Conservation (phyloP, 163 green algal genomes). For the Coccomyxa subellipsoidea region DNA sequence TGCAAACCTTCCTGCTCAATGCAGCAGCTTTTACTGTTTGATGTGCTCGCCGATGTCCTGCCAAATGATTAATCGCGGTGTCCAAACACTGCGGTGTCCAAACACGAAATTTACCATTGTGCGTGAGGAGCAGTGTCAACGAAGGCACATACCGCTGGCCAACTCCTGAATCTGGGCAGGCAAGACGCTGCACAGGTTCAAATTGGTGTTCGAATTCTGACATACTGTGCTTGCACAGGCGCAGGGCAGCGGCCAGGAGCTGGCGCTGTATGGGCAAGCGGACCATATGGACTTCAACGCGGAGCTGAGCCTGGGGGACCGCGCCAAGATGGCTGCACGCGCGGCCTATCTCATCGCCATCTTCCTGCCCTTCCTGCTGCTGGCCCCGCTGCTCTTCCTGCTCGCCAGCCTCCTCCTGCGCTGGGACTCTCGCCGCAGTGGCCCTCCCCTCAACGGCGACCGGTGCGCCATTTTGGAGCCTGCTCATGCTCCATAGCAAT, state of each 20-base stretch:
- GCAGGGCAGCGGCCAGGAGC: not conserved
- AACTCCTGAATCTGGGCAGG: no score
- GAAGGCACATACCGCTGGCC: no score
- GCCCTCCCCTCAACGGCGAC: not conserved
- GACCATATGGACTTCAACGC: not conserved
- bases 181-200: no score
- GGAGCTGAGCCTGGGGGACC: not conserved
- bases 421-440: not conserved
- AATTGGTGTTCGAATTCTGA: not conserved
- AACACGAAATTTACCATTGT: no score
- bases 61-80: no score
- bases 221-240: not conserved
- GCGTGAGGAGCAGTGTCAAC: no score
- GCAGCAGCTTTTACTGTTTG: no score
- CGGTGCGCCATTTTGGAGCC: not conserved
- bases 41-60: no score
- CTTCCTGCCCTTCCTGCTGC: slow-evolving; percentile 55
- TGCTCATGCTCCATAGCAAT: not conserved
- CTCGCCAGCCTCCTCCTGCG: slow-evolving; percentile 22
- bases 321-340: slow-evolving; percentile 9
- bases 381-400: slow-evolving; percentile 45
- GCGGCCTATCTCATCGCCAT: slow-evolving; percentile 41
- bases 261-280: not conserved
- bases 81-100: no score
- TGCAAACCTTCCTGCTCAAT: no score